Evolutionary conservation across 2,329 filamentous ascomycete genomes (phyloP).

Genomic region (Teratosphaeria zuluensis): DNA sequence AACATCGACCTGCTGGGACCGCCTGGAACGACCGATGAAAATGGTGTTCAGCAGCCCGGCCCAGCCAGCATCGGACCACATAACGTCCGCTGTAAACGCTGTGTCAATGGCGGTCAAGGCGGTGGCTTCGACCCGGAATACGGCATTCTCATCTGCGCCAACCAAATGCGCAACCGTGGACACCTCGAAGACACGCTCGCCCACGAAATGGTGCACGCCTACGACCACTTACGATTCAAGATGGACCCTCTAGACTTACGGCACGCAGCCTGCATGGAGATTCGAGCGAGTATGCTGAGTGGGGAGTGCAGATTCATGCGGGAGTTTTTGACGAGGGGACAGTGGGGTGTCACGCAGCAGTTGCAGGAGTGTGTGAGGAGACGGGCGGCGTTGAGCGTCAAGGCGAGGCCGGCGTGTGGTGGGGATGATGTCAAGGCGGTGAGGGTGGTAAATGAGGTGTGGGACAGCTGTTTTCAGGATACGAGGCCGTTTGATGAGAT

Average conservation of each 20-base stretch:
- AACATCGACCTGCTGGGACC: constrained; percentile 66
- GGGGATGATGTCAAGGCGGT: constrained; percentile 73
- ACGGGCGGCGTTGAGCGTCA: constrained; percentile 70
- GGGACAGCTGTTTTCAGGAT: constrained; percentile 92
- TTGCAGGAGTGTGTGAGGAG: constrained; percentile 85
- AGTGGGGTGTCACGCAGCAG: constrained; percentile 84
- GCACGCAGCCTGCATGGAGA: constrained; percentile 94
- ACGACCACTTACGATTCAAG: constrained; percentile 86
- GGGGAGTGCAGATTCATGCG: constrained; percentile 87
- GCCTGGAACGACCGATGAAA: neutral
- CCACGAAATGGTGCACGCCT: constrained; percentile 97
- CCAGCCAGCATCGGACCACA: constrained; percentile 55
- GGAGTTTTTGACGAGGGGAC: constrained; percentile 74
- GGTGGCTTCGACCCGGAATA: constrained; percentile 81
- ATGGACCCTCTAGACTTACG: constrained; percentile 73
- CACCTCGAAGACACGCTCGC: constrained; percentile 89
- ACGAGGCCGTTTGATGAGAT: constrained; percentile 96
- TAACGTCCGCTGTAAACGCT: constrained; percentile 78
- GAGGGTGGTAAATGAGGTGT: constrained; percentile 92
- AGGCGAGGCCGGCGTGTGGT: constrained; percentile 67
- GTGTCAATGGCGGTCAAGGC: constrained; percentile 53
- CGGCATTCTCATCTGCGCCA: constrained; percentile 87
- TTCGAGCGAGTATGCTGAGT: constrained; percentile 82
- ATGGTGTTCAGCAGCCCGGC: constrained; percentile 6
- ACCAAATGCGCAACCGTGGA: constrained; percentile 68